phyloP scores from a whole-genome alignment of 2,329 filamentous ascomycete species.

The Cytospora mali region DNA sequence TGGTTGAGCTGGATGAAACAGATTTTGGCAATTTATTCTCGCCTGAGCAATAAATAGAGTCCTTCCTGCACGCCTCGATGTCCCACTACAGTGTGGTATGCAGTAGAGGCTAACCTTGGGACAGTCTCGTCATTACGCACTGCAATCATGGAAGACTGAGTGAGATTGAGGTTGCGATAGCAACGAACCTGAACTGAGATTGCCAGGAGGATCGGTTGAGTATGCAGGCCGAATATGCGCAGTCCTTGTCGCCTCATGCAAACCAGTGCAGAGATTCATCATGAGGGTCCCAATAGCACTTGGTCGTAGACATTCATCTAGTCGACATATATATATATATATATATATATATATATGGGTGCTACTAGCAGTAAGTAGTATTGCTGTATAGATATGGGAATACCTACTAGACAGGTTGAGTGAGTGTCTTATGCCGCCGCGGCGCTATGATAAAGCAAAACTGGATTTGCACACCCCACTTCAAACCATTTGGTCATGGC shows the following conservation, averaged over 20 bases:
- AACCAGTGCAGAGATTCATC: background rate
- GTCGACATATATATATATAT: background rate
- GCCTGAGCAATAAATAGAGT: constrained; percentile 21
- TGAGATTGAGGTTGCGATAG: background rate
- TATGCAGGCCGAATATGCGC: background rate
- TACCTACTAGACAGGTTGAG: background rate
- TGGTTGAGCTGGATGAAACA: constrained; percentile 28
- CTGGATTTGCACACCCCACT: background rate
- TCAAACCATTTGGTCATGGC: background rate
- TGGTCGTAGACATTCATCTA: background rate
- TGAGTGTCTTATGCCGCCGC: background rate
- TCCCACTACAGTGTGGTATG: constrained; percentile 7
- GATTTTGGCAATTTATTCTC: constrained; percentile 14
- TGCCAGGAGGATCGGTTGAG: background rate
- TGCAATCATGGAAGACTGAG: background rate
- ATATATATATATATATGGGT: no score
- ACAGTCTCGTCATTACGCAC: background rate
- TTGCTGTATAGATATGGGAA: no score
- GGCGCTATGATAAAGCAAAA: background rate
- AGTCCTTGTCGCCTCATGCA: background rate
- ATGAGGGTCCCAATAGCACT: background rate
- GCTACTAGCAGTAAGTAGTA: no score
- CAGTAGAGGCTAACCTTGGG: constrained; percentile 20
- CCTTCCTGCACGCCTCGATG: background rate
- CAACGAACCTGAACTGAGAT: background rate